Conservation (phyloP, 495 filamentous ascomycete species). For the Acidiella bohemica region DNA sequence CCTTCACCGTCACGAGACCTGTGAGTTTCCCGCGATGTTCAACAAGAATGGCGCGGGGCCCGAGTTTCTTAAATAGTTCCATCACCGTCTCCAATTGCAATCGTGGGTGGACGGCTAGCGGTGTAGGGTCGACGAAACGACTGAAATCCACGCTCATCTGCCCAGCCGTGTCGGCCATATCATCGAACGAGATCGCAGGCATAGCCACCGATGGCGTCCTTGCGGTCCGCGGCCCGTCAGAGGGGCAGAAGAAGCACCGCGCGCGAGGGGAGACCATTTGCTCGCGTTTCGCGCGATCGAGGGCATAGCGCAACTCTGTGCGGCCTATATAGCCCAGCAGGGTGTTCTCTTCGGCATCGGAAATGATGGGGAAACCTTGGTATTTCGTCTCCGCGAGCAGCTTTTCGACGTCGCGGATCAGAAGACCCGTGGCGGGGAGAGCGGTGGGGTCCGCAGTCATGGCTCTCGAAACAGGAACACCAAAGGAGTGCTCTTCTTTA, state of each 20-base stretch:
- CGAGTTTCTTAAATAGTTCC: conserved; percentile 98
- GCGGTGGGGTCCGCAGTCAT: conserved; percentile 73
- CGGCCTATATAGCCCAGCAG: conserved; percentile 90
- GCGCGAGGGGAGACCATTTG: conserved; percentile 55
- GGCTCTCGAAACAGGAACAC: conserved; percentile 81
- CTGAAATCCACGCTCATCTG: conserved; percentile 64
- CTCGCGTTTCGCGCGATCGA: conserved; percentile 67
- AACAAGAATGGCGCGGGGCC: conserved; percentile 82
- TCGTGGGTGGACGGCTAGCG: conserved; percentile 79
- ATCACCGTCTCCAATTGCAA: conserved; percentile 93
- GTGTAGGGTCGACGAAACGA: conserved; percentile 79
- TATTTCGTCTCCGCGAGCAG: conserved; percentile 70
- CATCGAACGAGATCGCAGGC: conserved; percentile 51
- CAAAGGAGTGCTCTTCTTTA: conserved; percentile 96
- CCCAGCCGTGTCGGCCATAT: conserved; percentile 32
- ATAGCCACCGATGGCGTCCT: conserved; percentile 28
- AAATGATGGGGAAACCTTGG: conserved; percentile 90
- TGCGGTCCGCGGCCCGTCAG: conserved; percentile 30
- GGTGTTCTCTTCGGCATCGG: conserved; percentile 53
- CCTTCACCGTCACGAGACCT: conserved; percentile 89
- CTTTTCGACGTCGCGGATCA: conserved; percentile 56
- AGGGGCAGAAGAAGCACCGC: conserved; percentile 64
- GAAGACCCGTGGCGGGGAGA: conserved; percentile 62
- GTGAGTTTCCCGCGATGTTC: conserved; percentile 73
- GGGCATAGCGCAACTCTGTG: conserved; percentile 85